Base-by-base conservation (phyloP, 2,329 filamentous ascomycete genomes). In the Helminthosporium solani region DNA sequence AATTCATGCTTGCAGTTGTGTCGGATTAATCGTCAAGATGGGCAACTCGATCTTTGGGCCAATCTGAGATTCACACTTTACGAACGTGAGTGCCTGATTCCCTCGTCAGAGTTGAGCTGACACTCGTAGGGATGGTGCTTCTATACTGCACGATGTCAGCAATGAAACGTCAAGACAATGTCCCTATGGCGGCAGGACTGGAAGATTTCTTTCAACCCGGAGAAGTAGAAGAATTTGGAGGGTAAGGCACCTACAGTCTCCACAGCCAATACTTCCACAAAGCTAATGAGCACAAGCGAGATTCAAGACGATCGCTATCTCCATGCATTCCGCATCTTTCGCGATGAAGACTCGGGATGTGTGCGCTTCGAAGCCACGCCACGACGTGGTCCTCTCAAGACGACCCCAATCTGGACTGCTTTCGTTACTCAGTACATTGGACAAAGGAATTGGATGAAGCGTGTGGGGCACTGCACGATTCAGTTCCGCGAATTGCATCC, bases 341-440 rank as follows among this genome's bases (percentile, higher is more conserved):
- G 70, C 33, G 81, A 84, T 47, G 64, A 56, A 14, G 67, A 73
- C 18, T 78, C 78, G 1, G 73, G 75, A 9, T 75, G 75, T 3
- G 68, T 84, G 0, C 71, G 82, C 9, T 71, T 84, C 19, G 79
- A 84, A 57, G 78, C 78, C n/a, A 78, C 78, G 0, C 68, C 81
- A 27, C 71, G 75, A 21, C 70, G 75, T 20, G 80, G 81, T 1
- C 72, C 74, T 1, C 73, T 78, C 65, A 75, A 76, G 52, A 70
- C 73, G 16, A 77, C 79, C 2, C 81, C 82, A 0, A 77, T 84
- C 44, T 85, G 82, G 82, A 85, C 80, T 4, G 67, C 67, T 2
- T 70, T 70, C 34, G 66, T 70, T 15, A 67, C 65, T 1, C 65
- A 74, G 19, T 73, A 76, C 44, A 64, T 80, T 27, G 65, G 67